A percentile compares a stretch with the other conserved stretches of the same genome.
Evolutionary conservation across 106 monocot species (phyloP).

Genomic region (Amphibolis antarctica): DNA sequence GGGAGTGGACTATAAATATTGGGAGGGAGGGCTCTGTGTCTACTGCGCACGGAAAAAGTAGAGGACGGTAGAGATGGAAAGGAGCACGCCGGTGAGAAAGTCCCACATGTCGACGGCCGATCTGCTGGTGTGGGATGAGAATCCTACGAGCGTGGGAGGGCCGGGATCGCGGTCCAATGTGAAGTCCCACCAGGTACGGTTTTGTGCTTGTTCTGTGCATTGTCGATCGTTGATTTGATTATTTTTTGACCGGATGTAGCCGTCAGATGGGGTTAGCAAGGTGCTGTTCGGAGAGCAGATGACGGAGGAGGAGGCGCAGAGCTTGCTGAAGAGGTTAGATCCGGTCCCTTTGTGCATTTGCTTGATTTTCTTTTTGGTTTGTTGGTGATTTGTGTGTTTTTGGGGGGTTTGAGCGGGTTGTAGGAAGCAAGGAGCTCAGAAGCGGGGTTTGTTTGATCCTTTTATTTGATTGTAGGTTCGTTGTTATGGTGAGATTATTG

Average conservation of each 20-base stretch:
- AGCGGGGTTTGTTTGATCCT: too few relatives aligned
- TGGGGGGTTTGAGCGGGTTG: too few relatives aligned
- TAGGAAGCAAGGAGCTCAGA: too few relatives aligned
- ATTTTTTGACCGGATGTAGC: not conserved
- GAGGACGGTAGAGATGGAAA: conserved; percentile 16
- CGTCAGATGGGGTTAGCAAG: conserved; percentile 14
- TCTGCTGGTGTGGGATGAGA: conserved; percentile 25
- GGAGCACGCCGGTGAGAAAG: conserved; percentile 21
- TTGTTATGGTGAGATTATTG: too few relatives aligned
- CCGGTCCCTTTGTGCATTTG: not conserved
- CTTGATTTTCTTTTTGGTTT: not conserved
- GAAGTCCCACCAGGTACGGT: conserved; percentile 1
- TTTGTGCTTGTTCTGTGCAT: not conserved
- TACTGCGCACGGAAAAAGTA: too few relatives aligned
- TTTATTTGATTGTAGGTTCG: too few relatives aligned
- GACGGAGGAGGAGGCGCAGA: conserved; percentile 21
- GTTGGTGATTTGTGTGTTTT: not conserved
- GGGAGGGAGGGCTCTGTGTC: too few relatives aligned
- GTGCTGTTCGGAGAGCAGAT: conserved; percentile 19
- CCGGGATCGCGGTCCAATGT: not conserved
- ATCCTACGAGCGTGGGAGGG: not conserved
- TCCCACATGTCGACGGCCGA: conserved; percentile 27
- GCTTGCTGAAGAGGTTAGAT: conserved; percentile 17
- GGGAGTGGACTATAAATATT: too few relatives aligned
- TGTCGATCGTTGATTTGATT: not conserved